phyloP scores from a whole-genome alignment of 352 stramenopile genomes.

The Phytophthora pini region DNA sequence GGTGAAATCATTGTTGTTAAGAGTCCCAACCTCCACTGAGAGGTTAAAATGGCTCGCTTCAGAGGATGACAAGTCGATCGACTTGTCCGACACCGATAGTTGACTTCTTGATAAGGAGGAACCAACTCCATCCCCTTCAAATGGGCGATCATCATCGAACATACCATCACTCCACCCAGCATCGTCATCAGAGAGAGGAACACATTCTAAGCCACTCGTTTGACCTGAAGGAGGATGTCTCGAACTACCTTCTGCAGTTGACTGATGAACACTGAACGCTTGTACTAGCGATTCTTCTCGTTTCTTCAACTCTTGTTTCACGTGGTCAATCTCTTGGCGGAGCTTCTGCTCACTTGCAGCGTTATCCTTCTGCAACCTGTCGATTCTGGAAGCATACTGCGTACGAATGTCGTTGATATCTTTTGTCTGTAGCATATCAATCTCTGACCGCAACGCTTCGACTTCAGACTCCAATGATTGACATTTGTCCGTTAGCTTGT shows the following conservation, averaged over 20 bases:
- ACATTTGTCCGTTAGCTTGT: slow-evolving; percentile 47
- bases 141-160: slow-evolving; percentile 36
- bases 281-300: slow-evolving; percentile 30
- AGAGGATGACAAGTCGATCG: slow-evolving; percentile 25
- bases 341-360: slow-evolving; percentile 47
- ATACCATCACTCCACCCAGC: slow-evolving; percentile 34
- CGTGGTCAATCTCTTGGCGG: slow-evolving; percentile 56
- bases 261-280: slow-evolving; percentile 26
- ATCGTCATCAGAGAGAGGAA: slow-evolving; percentile 30
- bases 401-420: slow-evolving; percentile 58
- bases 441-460: slow-evolving; percentile 66
- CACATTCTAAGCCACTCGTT: slow-evolving; percentile 24
- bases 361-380: slow-evolving; percentile 65
- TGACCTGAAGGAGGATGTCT: slow-evolving; percentile 10
- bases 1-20: slow-evolving; percentile 12
- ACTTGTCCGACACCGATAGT: slow-evolving; percentile 47
- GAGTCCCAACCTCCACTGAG: slow-evolving; percentile 17
- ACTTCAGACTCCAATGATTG: slow-evolving; percentile 50
- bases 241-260: slow-evolving; percentile 2
- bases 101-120: slow-evolving; percentile 69
- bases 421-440: slow-evolving; percentile 69
- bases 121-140: slow-evolving; percentile 39
- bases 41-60: slow-evolving; percentile 21
- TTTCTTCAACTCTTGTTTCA: slow-evolving; percentile 56
- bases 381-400: slow-evolving; percentile 53